Conservation (phyloP, 2,329 filamentous ascomycete genomes). For the Cladophialophora exuberans region DNA sequence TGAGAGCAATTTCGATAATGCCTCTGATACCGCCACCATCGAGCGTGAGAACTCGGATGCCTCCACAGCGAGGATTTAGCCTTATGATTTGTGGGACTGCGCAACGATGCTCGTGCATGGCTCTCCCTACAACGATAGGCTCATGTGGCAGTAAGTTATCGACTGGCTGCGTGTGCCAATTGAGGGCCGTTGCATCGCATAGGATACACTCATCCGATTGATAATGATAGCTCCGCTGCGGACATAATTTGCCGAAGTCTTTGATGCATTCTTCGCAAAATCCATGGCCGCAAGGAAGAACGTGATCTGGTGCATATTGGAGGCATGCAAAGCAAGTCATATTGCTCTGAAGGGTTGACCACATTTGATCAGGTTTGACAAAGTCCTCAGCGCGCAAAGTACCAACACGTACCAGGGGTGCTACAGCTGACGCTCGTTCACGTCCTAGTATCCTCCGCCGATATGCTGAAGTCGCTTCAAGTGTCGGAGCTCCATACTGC, state of each 20-base stretch:
- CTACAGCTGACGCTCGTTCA: not conserved
- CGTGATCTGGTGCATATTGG: constrained; percentile 5
- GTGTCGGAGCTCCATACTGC: not conserved
- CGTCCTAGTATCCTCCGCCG: constrained; percentile 1
- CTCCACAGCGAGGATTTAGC: constrained; percentile 5
- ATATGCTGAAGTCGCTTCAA: not conserved
- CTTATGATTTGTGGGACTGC: not conserved
- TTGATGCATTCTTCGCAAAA: constrained; percentile 6
- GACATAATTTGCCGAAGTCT: not conserved
- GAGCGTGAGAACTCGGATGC: constrained; percentile 1
- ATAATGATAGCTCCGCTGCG: constrained; percentile 2
- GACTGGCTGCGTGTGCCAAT: not conserved
- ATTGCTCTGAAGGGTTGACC: constrained; percentile 1
- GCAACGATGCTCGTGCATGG: not conserved
- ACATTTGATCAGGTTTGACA: not conserved
- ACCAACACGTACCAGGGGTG: not conserved
- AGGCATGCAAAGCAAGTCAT: constrained; percentile 10
- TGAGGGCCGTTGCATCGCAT: not conserved
- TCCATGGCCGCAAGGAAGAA: constrained; percentile 4
- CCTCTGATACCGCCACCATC: constrained; percentile 4
- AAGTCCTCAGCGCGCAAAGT: not conserved
- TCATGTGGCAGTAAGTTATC: no score
- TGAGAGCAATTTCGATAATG: constrained; percentile 1
- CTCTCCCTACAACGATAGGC: not conserved
- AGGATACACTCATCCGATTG: not conserved